Conservation (phyloP, 169 alveolate species). For the Perkinsus olseni region DNA sequence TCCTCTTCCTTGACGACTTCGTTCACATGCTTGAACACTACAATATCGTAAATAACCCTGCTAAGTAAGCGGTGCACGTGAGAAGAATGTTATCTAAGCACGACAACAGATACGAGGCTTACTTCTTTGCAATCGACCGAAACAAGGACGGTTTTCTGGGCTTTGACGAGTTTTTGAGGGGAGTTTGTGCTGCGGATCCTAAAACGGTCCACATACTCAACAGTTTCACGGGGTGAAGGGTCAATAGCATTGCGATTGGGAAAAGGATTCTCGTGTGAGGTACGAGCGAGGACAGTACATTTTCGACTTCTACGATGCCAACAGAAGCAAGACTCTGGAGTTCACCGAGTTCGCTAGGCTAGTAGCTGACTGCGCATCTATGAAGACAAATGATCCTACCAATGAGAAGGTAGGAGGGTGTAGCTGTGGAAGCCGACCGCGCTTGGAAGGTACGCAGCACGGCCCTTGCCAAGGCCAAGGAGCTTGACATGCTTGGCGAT, state of each 20-base stretch:
- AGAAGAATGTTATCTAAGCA: neutral
- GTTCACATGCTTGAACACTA: neutral
- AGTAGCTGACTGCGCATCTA: neutral
- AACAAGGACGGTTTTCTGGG: neutral
- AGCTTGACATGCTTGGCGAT: neutral
- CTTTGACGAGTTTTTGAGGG: slow-evolving; percentile 13
- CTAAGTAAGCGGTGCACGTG: neutral
- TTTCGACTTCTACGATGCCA: slow-evolving; percentile 11
- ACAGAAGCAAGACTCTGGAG: neutral
- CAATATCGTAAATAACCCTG: neutral
- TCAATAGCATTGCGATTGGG: neutral
- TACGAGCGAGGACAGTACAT: slow-evolving; percentile 5
- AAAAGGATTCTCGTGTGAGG: neutral
- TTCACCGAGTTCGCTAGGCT: neutral
- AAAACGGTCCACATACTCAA: slow-evolving; percentile 15
- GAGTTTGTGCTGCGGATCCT: slow-evolving; percentile 18
- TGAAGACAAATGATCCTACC: neutral
- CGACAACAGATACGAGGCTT: slow-evolving; percentile 2
- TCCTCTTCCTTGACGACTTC: neutral
- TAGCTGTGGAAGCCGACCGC: neutral
- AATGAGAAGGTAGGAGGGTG: neutral
- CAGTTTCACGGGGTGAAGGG: slow-evolving; percentile 6
- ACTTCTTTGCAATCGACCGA: slow-evolving; percentile 12
- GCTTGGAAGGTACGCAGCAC: neutral
- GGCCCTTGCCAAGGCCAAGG: neutral